Evolutionary conservation across 2,329 filamentous ascomycete species (phyloP), one percentile per base, ranked within the genome.

Genomic region (Alternaria burnsii): DNA sequence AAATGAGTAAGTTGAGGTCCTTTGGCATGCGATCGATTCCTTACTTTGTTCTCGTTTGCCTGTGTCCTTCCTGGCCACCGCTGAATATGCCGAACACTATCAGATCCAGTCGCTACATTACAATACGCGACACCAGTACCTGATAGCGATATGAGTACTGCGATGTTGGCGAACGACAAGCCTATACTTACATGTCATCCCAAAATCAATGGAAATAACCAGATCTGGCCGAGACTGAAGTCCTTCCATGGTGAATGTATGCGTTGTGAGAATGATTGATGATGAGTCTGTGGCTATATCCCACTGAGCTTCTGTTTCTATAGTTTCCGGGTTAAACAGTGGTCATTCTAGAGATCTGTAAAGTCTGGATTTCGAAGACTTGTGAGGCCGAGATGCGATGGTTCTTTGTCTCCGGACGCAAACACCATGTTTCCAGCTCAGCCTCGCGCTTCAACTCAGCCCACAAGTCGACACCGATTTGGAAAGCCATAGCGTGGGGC

Each of bases 61-160:
- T 83, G 82, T 6, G 80, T 81, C 40, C 81, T 80, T 3, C 84
- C 84, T 0, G 84, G 85, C 84, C 84, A 87, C 72, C 84, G 82
- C 68, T 83, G 74, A 3, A 78, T 70, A 52, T 72, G 74, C 5
- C 75, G 59, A 0, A 78, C 66, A 2, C 56, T 70, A 14, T 73
- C 69, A 4, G 67, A 69, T 11, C 74, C 74, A 4, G 73, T 73
- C 1, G 74, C 71, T 16, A 76, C 66, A 28, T 78, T 78, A 34
- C 71, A 70, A 26, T 78, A 78, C 10, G 76, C 70, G 10, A 78
- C 76, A 22, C 76, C 76, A 16, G 76, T 78, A 61, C 68, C 72
- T 76, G 11, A 2, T 6, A 14, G 14, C 3, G 1, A 22, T 36
- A 30, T 32, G 12, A 47, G 30, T 1, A 3, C 2, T 36, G 10